A percentile compares a stretch with the other conserved stretches of the same genome.
Evolutionary conservation across 352 stramenopile species (phyloP).

Genomic region (Phytophthora megakarya): DNA sequence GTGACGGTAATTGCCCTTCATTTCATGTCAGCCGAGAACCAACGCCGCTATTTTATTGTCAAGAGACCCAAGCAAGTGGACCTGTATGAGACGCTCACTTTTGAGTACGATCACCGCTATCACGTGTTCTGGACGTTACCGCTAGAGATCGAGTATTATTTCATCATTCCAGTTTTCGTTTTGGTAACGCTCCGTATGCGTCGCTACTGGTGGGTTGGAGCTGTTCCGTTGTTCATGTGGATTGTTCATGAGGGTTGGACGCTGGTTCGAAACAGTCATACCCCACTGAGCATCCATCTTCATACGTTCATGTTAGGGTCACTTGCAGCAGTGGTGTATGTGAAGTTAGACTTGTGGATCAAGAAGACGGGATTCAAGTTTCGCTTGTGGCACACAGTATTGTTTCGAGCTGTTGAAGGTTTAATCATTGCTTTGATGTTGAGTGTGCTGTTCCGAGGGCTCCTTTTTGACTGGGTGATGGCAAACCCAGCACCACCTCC

Average conservation of each 20-base stretch:
- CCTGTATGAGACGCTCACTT: slow-evolving; percentile 42
- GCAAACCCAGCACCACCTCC: slow-evolving; percentile 26
- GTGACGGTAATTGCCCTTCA: slow-evolving; percentile 37
- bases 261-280: slow-evolving; percentile 33
- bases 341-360: slow-evolving; percentile 28
- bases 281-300: slow-evolving; percentile 30
- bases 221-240: slow-evolving; percentile 32
- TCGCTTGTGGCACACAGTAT: slow-evolving; percentile 13
- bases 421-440: slow-evolving; percentile 32
- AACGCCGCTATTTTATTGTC: slow-evolving; percentile 38
- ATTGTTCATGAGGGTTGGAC: slow-evolving; percentile 27
- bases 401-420: slow-evolving; percentile 27
- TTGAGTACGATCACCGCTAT: slow-evolving; percentile 38
- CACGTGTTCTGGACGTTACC: slow-evolving; percentile 61
- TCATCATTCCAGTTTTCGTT: slow-evolving; percentile 44
- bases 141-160: slow-evolving; percentile 53
- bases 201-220: slow-evolving; percentile 34
- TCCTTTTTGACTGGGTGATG: slow-evolving; percentile 48
- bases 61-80: slow-evolving; percentile 29
- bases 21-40: slow-evolving; percentile 32
- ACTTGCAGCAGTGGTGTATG: slow-evolving; percentile 37
- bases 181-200: slow-evolving; percentile 27
- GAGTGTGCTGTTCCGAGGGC: slow-evolving; percentile 28
- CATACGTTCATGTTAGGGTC: slow-evolving; percentile 45
- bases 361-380: slow-evolving; percentile 31